Base-by-base conservation (phyloP, 495 filamentous ascomycete genomes). In the Penicillium desertorum region DNA sequence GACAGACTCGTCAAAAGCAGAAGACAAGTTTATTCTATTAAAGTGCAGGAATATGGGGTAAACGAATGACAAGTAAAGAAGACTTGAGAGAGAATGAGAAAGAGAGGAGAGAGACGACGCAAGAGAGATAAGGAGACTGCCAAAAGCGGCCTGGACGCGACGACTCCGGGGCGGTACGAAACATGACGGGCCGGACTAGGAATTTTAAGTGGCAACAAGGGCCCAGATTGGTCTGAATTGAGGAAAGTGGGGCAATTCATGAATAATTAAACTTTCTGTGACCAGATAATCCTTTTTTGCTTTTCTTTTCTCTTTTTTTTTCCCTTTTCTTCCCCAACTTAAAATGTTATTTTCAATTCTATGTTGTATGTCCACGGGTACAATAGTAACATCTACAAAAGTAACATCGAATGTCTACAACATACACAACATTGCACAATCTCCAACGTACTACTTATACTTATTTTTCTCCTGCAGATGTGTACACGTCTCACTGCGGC, bases 111-210 rank as follows among this genome's bases (percentile, higher is more conserved):
- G 22, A 49, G 52, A 34, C 53, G 46, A 27, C 14, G 29, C 20
- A 46, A 46, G 53, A 56, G 30, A 66, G 61, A 64, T 63, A 64
- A 64, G 64, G 58, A 58, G 59, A 19, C 32, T 34, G 36, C 61
- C 60, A 53, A 58, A 61, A 63, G 46, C 65, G 57, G 65, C 45
- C 51, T 34, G 54, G 57, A 66, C 63, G 63, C 63, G 63, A 66
- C 63, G 56, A 27, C 60, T 59, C 48, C 37, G 50, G 56, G 59
- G 54, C 44, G 57, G 54, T 68, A 66, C 65, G n/a, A 32, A 50
- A 59, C 58, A 56, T 62, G 51, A 67, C 65, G 54, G 60, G 57
- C 62, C 57, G 58, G 54, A 57, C 61, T 43, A 8, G n/a, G 37
- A 27, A 7, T 16, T 46, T 17, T 20, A 9, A n/a, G 36, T 41